A percentile compares a stretch with the other conserved stretches of the same genome.
These are phyloP conservation scores for Lachancea cidri DNA, from an alignment of 805 yeast genomes.

Conservation along the genomic window DNA sequence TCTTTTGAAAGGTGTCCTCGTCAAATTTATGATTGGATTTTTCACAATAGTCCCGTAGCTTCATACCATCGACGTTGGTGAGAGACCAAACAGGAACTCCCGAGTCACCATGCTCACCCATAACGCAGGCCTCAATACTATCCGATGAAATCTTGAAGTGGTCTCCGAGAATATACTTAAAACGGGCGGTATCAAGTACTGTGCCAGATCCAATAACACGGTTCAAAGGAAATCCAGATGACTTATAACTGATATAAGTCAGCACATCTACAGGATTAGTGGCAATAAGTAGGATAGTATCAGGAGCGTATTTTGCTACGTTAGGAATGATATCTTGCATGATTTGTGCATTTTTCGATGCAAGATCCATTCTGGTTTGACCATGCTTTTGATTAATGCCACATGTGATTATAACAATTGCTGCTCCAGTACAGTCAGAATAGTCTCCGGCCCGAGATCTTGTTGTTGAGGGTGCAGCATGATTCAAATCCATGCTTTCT, in stretches of 20 bases:
- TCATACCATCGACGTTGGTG: slow-evolving; percentile 12
- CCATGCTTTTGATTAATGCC: slow-evolving; percentile 12
- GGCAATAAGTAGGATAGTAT: slow-evolving; percentile 10
- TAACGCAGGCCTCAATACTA: slow-evolving; percentile 9
- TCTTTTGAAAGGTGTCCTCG: slow-evolving; percentile 4
- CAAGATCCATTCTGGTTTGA: slow-evolving; percentile 13
- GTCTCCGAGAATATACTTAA: slow-evolving; percentile 9
- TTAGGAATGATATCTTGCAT: slow-evolving; percentile 12
- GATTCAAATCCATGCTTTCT: slow-evolving; percentile 11
- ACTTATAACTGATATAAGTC: slow-evolving; percentile 7
- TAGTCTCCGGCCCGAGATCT: slow-evolving; percentile 7
- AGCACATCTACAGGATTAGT: slow-evolving; percentile 13
- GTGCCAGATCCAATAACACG: slow-evolving; percentile 12
- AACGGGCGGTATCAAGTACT: slow-evolving; percentile 9
- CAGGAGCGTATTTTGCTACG: slow-evolving; percentile 11
- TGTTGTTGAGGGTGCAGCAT: slow-evolving; percentile 10
- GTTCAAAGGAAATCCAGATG: slow-evolving; percentile 8
- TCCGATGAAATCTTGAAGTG: slow-evolving; percentile 8
- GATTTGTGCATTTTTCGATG: slow-evolving; percentile 9
- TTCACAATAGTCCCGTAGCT: slow-evolving; percentile 10
- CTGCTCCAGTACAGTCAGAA: slow-evolving; percentile 9
- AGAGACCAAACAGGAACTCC: slow-evolving; percentile 12
- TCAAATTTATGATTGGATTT: slow-evolving; percentile 6
- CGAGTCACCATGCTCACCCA: slow-evolving; percentile 12
- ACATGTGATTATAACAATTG: slow-evolving; percentile 10